Evolutionary conservation across 1,139 yeast genomes (phyloP), one percentile per base, ranked within the genome.

Genomic region (Starmera stellimalicola): DNA sequence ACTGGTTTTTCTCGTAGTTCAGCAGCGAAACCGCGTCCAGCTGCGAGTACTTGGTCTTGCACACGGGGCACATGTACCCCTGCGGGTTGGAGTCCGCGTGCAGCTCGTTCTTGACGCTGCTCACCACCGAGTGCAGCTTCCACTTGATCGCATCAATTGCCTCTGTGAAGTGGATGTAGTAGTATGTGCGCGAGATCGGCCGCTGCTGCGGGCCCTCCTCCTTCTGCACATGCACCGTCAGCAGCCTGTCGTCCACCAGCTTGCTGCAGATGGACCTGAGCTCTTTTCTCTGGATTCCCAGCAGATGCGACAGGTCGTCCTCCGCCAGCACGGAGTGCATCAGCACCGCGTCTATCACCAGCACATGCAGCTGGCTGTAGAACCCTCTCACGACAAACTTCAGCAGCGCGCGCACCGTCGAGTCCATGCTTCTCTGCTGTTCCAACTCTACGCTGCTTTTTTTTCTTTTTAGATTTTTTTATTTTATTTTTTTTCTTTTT

Each of bases 71-170:
- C 33, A 83, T 70, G 53, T 83, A 91, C 1, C 97, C 98, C 50
- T 88, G 95, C 2, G 97, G 94, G 44, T 85, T 91, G 16, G 91
- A 80, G 49, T 80, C 84, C 44, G 73, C 74, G 26, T 75, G 78
- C 63, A 91, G 72, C 51, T 87, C 94, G 43, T 81, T 84, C 53
- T 84, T 84, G 38, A 88, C 66, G 37, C 68, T 59, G 45, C 77
- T 79, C 11, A 85, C 97, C 27, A 93, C 70, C 29, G 83, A 73
- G 54, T 91, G 96, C 40, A 91, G 84, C 53, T 88, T 87, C 97
- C 96, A 93, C 58, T 93, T 91, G 53, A 91, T 77, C 12, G 96
- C 77, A 59, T 91, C 98, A 31, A 93, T 83, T 1, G 97, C 94
- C 53, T 87, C 95, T 2, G 96, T 85, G 52, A 74, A 77, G 51